Conservation (phyloP, 169 alveolate genomes). For the Plasmodium billcollinsi region DNA sequence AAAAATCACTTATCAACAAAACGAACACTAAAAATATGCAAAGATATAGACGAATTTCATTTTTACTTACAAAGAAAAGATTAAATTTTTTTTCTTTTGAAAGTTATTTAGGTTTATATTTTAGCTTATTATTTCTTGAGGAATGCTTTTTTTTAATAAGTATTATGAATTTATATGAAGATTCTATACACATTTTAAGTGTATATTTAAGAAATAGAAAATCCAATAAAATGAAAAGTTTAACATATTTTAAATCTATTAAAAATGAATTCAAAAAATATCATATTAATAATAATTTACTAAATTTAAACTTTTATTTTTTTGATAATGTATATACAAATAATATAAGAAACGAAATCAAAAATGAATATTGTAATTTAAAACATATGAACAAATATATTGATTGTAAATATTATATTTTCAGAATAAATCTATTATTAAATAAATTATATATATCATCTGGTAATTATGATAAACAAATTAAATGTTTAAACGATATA, state of each 20-base stretch:
- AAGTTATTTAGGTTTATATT: conserved; percentile 70
- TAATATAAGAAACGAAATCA: conserved; percentile 41
- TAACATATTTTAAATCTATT: conserved; percentile 33
- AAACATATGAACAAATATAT: conserved; percentile 18
- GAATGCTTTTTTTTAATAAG: conserved; percentile 69
- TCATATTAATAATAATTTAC: not conserved
- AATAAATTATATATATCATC: conserved; percentile 54
- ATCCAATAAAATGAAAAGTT: conserved; percentile 19
- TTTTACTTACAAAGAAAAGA: conserved; percentile 36
- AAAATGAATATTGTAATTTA: conserved; percentile 22
- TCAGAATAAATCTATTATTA: conserved; percentile 27
- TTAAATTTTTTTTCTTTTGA: conserved; percentile 69
- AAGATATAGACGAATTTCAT: conserved; percentile 24
- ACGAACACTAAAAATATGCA: not conserved
- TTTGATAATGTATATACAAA: conserved; percentile 36
- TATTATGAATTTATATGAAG: conserved; percentile 70
- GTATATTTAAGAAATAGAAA: conserved; percentile 57
- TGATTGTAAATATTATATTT: conserved; percentile 59
- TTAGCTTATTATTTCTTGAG: conserved; percentile 51
- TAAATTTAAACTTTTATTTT: conserved; percentile 11
- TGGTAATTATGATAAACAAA: conserved; percentile 56
- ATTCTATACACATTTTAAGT: conserved; percentile 44
- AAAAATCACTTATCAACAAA: conserved; percentile 3
- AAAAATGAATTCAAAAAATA: conserved; percentile 41
- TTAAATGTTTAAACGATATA: conserved; percentile 29